Conservation (phyloP, 192 early-diverging fungal species). For the Coemansia sp. region DNA sequence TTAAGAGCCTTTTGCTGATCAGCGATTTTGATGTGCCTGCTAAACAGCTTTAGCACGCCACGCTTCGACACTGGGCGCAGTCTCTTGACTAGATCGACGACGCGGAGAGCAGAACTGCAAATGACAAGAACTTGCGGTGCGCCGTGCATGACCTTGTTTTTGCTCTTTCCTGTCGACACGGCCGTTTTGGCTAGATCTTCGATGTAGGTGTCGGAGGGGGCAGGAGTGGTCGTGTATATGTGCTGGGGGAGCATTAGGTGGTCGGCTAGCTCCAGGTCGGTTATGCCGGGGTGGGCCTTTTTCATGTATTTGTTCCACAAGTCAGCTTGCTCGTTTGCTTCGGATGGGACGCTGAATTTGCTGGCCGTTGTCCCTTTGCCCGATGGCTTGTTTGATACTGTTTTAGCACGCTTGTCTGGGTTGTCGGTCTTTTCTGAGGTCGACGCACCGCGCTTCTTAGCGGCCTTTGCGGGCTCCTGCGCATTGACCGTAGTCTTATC, state of each 20-base stretch:
- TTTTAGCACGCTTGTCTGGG: background rate
- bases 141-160: slow-evolving; percentile 36
- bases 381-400: background rate
- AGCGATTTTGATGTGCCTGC: slow-evolving; percentile 42
- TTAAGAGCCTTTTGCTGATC: slow-evolving; percentile 29
- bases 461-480: background rate
- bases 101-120: slow-evolving; percentile 44
- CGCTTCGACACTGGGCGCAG: slow-evolving; percentile 26
- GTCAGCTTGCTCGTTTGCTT: slow-evolving; percentile 18
- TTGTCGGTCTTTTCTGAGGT: slow-evolving; percentile 1
- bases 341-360: slow-evolving; percentile 19
- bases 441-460: slow-evolving; percentile 11
- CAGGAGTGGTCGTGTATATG: slow-evolving; percentile 15
- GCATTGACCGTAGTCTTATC: background rate
- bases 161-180: slow-evolving; percentile 26
- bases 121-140: slow-evolving; percentile 47
- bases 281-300: slow-evolving; percentile 38
- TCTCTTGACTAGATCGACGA: slow-evolving; percentile 38
- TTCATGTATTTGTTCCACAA: slow-evolving; percentile 48
- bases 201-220: background rate
- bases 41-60: slow-evolving; percentile 44
- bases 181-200: slow-evolving; percentile 31
- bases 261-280: slow-evolving; percentile 32
- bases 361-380: slow-evolving; percentile 7
- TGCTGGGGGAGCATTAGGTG: slow-evolving; percentile 22